These are phyloP conservation scores for Colletotrichum navitas DNA, from an alignment of 2,329 filamentous ascomycete genomes.

Conservation along the genomic window DNA sequence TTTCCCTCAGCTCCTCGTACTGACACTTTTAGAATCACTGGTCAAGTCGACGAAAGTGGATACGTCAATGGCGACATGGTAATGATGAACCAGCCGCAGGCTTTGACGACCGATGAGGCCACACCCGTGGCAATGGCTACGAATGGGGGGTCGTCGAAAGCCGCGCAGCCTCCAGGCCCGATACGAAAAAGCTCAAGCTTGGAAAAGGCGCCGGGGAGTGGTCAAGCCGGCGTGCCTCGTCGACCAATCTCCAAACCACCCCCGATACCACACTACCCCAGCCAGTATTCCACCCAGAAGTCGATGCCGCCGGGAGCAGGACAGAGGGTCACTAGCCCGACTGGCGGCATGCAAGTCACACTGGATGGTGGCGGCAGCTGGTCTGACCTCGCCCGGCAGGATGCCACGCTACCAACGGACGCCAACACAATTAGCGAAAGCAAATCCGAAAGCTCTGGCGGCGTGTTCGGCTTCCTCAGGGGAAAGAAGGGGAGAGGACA, in stretches of 20 bases:
- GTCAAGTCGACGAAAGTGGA: slow-evolving; percentile 25
- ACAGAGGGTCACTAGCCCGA: slow-evolving; percentile 79
- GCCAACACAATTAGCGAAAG: slow-evolving; percentile 66
- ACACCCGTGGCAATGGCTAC: slow-evolving; percentile 54
- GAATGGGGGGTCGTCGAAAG: slow-evolving; percentile 43
- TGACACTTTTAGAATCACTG: slow-evolving; percentile 37
- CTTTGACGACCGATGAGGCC: slow-evolving; percentile 65
- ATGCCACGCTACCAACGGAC: slow-evolving; percentile 78
- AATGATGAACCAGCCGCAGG: slow-evolving; percentile 54
- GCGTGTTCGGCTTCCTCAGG: slow-evolving; percentile 90
- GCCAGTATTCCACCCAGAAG: slow-evolving; percentile 55
- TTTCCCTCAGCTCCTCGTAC: slow-evolving; percentile 5
- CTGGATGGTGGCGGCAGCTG: slow-evolving; percentile 91
- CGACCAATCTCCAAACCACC: slow-evolving; percentile 45
- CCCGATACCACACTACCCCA: slow-evolving; percentile 61
- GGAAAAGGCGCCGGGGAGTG: slow-evolving; percentile 37
- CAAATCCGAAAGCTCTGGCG: slow-evolving; percentile 72
- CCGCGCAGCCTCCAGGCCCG: slow-evolving; percentile 30
- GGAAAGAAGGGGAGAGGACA: slow-evolving; percentile 91
- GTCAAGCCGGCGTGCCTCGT: slow-evolving; percentile 42
- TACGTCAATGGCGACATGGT: slow-evolving; percentile 36
- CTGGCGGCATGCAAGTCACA: slow-evolving; percentile 90
- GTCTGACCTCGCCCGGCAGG: slow-evolving; percentile 90
- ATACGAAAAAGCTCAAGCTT: slow-evolving; percentile 39
- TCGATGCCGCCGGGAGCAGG: slow-evolving; percentile 61